Evolutionary conservation across 495 filamentous ascomycete species (phyloP).

Genomic region (Hypomontagnella monticulosa): DNA sequence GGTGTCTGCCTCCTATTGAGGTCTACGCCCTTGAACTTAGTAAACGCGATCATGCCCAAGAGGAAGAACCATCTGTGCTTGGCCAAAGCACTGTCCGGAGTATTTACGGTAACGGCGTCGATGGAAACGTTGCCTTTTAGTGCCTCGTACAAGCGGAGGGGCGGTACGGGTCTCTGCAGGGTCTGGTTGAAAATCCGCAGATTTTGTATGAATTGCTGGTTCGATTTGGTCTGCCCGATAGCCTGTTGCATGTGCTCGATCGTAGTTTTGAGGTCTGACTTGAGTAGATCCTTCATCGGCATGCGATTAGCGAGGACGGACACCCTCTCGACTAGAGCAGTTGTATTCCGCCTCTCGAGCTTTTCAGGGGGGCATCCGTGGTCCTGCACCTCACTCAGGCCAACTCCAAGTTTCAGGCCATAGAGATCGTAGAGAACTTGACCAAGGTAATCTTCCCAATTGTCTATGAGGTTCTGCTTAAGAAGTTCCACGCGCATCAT

Average conservation of each 20-base stretch:
- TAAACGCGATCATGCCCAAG: constrained; percentile 85
- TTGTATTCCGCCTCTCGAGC: constrained; percentile 77
- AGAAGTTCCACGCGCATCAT: constrained; percentile 85
- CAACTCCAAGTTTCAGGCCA: constrained; percentile 79
- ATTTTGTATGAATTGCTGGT: constrained; percentile 76
- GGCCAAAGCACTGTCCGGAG: constrained; percentile 67
- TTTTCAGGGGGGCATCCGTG: constrained; percentile 79
- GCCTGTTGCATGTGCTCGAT: constrained; percentile 88
- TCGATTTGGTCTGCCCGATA: constrained; percentile 68
- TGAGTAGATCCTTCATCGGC: constrained; percentile 89
- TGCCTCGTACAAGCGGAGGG: constrained; percentile 79
- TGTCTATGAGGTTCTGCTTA: constrained; percentile 68
- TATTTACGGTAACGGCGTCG: constrained; percentile 62
- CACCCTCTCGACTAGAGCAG: constrained; percentile 83
- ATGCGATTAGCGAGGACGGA: constrained; percentile 81
- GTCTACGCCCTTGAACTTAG: constrained; percentile 79
- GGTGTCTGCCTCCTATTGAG: constrained; percentile 78
- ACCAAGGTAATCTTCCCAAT: constrained; percentile 79
- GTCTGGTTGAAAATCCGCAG: constrained; percentile 77
- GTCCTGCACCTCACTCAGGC: constrained; percentile 72
- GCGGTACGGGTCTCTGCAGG: constrained; percentile 82
- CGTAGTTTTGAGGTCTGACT: constrained; percentile 84
- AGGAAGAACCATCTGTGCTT: constrained; percentile 93
- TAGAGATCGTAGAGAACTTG: constrained; percentile 92
- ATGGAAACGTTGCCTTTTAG: constrained; percentile 77